These are phyloP conservation scores for Rhododendron ferrugineum DNA, from an alignment of 148 eudicot species.

Conservation along the genomic window DNA sequence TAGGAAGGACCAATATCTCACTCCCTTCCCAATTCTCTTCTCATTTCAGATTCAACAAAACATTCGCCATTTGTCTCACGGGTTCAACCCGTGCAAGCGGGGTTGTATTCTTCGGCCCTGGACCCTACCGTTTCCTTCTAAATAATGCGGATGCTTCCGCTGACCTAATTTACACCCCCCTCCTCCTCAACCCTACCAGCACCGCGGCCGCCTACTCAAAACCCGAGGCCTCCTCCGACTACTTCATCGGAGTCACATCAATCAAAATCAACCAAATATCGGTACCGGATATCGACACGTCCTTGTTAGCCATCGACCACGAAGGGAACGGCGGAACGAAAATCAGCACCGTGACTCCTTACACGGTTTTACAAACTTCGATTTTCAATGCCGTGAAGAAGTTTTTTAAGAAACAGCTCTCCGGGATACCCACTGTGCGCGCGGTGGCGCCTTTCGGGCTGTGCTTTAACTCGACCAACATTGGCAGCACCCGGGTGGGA, in stretches of 20 bases:
- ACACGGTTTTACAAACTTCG: conserved; percentile 32
- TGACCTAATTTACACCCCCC: conserved; percentile 40
- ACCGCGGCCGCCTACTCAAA: background rate
- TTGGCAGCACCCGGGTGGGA: conserved; percentile 17
- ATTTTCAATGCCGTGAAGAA: conserved; percentile 23
- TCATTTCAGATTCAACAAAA: conserved; percentile 16
- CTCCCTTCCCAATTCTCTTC: conserved; percentile 32
- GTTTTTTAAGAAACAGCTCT: conserved; percentile 14
- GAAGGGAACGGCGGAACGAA: conserved; percentile 37
- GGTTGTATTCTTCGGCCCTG: conserved; percentile 44
- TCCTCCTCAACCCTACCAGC: conserved; percentile 23
- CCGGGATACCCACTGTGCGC: conserved; percentile 12
- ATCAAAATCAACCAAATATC: conserved; percentile 21
- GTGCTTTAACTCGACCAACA: conserved; percentile 21
- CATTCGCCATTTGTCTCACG: conserved; percentile 39
- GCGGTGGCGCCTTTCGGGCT: conserved; percentile 33
- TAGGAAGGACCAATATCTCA: conserved; percentile 31
- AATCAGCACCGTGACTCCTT: conserved; percentile 43
- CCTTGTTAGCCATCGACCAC: conserved; percentile 19
- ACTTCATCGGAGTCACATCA: conserved; percentile 30
- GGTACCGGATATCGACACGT: conserved; percentile 22
- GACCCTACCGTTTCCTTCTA: conserved; percentile 28
- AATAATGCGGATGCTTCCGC: conserved; percentile 19
- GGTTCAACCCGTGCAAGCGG: conserved; percentile 23
- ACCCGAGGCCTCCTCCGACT: conserved; percentile 23